A percentile compares a stretch with the other conserved stretches of the same genome.
Conservation (phyloP, 2,329 filamentous ascomycete genomes). For the Periconia sp. region DNA sequence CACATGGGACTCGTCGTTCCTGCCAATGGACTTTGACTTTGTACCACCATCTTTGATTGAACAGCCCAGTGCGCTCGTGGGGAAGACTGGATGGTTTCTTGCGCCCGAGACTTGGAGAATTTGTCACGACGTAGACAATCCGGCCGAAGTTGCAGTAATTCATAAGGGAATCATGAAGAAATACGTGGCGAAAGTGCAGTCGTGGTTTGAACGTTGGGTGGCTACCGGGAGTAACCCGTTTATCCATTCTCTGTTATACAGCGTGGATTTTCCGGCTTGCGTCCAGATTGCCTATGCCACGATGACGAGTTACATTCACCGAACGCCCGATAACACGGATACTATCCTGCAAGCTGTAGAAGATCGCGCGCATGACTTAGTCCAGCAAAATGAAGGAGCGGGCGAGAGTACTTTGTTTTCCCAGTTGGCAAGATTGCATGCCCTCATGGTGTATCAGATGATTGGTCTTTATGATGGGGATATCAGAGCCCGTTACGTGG, state of each 20-base stretch:
- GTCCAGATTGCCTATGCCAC: conserved; percentile 36
- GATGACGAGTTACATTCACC: conserved; percentile 9
- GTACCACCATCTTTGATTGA: background rate
- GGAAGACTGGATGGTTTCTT: background rate
- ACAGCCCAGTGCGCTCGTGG: background rate
- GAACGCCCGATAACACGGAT: conserved; percentile 11
- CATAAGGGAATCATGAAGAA: background rate
- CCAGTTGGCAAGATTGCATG: conserved; percentile 29
- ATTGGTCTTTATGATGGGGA: conserved; percentile 56
- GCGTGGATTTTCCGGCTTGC: conserved; percentile 18
- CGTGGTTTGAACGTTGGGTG: conserved; percentile 33
- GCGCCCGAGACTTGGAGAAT: background rate
- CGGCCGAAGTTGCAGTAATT: background rate
- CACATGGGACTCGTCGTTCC: background rate
- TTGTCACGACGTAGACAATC: background rate
- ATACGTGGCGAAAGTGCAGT: background rate
- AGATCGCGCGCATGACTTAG: conserved; percentile 6
- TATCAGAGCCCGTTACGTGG: conserved; percentile 45
- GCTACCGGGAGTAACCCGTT: conserved; percentile 31
- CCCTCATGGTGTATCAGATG: conserved; percentile 54
- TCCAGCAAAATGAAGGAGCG: background rate
- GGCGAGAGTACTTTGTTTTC: conserved; percentile 4
- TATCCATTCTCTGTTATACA: conserved; percentile 36
- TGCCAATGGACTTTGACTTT: background rate
- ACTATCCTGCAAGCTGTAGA: conserved; percentile 13